Base-by-base conservation (phyloP, 306 rosid species). In the Vigna radiata region DNA sequence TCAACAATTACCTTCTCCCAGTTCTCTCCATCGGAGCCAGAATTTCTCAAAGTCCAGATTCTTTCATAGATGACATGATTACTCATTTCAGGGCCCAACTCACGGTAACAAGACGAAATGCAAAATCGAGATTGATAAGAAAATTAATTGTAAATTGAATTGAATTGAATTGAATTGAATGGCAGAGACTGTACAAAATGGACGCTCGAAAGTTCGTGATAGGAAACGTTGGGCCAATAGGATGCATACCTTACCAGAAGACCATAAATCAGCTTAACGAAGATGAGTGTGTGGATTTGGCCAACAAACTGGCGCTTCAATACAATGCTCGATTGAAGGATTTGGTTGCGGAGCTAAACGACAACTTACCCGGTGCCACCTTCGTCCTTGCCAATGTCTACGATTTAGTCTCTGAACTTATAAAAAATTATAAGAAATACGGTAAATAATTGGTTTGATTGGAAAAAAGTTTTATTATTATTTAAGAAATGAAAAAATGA, bases 191-290 rank as follows among this genome's bases (percentile, higher is more conserved):
- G 9, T 95, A 92, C 77, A 44, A 79, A 77, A n/a, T 92, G 87
- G 99, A 92, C 86, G 99, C 85, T 52, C 67, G 97, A 18, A 95
- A 95, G 68, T 92, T 95, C 80, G 92, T 95, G 36, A 81, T 95
- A 23, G 96, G 91, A 6, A 95, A 91, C 16, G 97, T 95, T 31
- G 99, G 97, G 1, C 99, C 99, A 29, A 82, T 95, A 63, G 99
- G 99, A 0, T 95, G 99, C 81, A 95, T 95, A 56, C 99, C 99
- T 2, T 95, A 95, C 72, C 97, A 92, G 48, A 95, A 79, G 86
- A 92, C 93, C 0, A 88, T 95, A 56, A 95, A 95, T 81, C 97
- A 89, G 80, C 47, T 94, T 61, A 87, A 75, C 1, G 70, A 88
- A 87, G 81, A 89, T 19, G 84, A 94, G 62, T 92, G 98, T 56